Evolutionary conservation across 805 yeast species (phyloP).

Genomic region (Pichia manshurica): DNA sequence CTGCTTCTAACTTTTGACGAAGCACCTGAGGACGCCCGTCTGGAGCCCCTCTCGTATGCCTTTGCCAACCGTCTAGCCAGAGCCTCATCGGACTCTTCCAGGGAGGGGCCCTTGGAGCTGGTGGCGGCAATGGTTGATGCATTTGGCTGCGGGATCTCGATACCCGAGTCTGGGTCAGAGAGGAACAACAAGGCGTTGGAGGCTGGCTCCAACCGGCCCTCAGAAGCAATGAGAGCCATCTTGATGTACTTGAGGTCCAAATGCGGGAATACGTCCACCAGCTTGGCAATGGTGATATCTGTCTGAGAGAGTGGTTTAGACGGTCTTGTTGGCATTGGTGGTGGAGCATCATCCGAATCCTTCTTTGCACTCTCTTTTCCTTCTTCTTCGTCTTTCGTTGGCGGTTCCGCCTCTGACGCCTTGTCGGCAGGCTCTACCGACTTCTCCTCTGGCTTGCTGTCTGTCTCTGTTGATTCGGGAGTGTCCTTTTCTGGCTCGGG

Average conservation of each 20-base stretch:
- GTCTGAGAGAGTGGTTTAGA: neutral
- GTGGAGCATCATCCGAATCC: neutral
- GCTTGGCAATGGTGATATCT: constrained; percentile 26
- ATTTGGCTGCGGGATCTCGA: constrained; percentile 40
- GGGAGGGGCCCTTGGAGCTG: constrained; percentile 13
- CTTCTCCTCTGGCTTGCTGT: too few species aligned
- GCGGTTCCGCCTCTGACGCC: too few species aligned
- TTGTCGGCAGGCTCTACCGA: too few species aligned
- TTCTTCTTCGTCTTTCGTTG: neutral
- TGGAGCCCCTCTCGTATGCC: constrained; percentile 37
- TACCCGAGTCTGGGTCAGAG: constrained; percentile 63
- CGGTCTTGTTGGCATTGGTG: constrained; percentile 4
- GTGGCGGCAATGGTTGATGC: constrained; percentile 24
- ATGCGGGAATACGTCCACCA: constrained; percentile 82
- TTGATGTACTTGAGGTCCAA: constrained; percentile 64
- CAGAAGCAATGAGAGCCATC: constrained; percentile 81
- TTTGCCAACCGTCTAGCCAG: constrained; percentile 77
- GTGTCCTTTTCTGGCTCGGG: too few species aligned
- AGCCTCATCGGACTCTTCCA: constrained; percentile 53
- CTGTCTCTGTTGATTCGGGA: too few species aligned
- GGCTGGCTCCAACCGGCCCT: constrained; percentile 75
- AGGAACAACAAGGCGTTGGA: constrained; percentile 80
- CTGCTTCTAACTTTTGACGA: neutral
- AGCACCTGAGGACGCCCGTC: neutral
- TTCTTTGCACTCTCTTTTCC: neutral